phyloP scores from a whole-genome alignment of 2,329 filamentous ascomycete species.

The Aureobasidium sp. region DNA sequence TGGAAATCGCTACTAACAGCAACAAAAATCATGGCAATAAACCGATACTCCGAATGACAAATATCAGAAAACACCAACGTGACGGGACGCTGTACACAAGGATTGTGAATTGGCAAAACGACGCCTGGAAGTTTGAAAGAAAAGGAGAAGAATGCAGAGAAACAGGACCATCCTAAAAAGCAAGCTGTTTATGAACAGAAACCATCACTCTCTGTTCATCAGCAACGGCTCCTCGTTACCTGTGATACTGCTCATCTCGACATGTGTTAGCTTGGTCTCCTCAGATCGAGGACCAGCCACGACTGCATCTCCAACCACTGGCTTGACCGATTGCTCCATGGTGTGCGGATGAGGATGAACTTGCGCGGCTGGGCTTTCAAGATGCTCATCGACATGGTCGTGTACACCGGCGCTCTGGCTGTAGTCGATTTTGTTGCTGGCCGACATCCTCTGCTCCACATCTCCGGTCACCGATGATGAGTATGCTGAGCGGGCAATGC shows the following conservation, averaged over 20 bases:
- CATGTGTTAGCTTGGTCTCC: slow-evolving; percentile 27
- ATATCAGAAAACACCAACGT: not conserved
- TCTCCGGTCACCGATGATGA: slow-evolving; percentile 20
- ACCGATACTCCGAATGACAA: not conserved
- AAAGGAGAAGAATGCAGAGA: not conserved
- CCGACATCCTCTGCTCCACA: slow-evolving; percentile 13
- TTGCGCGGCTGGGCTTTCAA: slow-evolving; percentile 21
- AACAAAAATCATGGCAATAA: not conserved
- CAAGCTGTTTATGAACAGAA: not conserved
- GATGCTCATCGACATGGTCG: slow-evolving; percentile 25
- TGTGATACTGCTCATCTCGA: slow-evolving; percentile 30
- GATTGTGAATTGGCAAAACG: not conserved
- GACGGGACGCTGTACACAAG: not conserved
- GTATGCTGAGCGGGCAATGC: slow-evolving; percentile 16
- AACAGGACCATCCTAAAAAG: not conserved
- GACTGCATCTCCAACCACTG: slow-evolving; percentile 28
- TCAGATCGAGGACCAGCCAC: slow-evolving; percentile 24
- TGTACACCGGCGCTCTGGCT: slow-evolving; percentile 17
- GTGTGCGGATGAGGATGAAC: slow-evolving; percentile 29
- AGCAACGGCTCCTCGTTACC: slow-evolving; percentile 28
- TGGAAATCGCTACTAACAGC: not conserved
- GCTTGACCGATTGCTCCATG: slow-evolving; percentile 25
- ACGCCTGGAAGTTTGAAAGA: not conserved
- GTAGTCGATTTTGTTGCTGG: slow-evolving; percentile 17
- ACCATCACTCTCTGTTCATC: slow-evolving; percentile 15